These are phyloP conservation scores for Cajanus cajan DNA, from an alignment of 306 rosid species.

Conservation along the genomic window DNA sequence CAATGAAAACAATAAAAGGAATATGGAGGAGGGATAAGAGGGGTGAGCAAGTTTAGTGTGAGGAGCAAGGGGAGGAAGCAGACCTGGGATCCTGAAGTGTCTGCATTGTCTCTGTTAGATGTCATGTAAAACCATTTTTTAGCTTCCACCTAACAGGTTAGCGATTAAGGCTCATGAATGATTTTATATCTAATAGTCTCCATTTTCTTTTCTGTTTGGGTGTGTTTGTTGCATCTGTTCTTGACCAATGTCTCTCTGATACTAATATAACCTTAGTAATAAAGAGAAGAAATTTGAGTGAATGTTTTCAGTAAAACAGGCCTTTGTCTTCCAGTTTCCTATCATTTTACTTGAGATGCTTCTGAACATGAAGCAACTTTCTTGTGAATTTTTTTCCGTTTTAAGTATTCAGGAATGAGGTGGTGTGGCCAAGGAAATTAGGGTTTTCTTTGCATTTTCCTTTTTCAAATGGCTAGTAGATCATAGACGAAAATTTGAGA, in stretches of 20 bases:
- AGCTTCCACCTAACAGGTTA: background rate
- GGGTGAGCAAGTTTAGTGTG: background rate
- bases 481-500: background rate
- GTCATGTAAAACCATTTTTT: background rate
- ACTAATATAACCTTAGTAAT: background rate
- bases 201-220: background rate
- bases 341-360: slow-evolving; percentile 1
- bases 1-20: background rate
- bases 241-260: background rate
- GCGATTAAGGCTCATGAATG: background rate
- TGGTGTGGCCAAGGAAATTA: background rate
- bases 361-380: background rate
- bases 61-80: background rate
- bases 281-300: background rate
- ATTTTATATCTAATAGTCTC: background rate
- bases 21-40: background rate
- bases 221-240: background rate
- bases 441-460: slow-evolving; percentile 12
- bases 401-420: background rate
- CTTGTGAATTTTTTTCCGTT: background rate
- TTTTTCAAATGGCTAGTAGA: background rate
- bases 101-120: background rate
- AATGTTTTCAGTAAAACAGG: background rate
- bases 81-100: background rate
- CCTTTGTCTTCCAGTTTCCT: background rate